A percentile compares a stretch with the other conserved stretches of the same genome.
phyloP scores from a whole-genome alignment of 2,329 filamentous ascomycete genomes.

The Incumbomyces delicatus region DNA sequence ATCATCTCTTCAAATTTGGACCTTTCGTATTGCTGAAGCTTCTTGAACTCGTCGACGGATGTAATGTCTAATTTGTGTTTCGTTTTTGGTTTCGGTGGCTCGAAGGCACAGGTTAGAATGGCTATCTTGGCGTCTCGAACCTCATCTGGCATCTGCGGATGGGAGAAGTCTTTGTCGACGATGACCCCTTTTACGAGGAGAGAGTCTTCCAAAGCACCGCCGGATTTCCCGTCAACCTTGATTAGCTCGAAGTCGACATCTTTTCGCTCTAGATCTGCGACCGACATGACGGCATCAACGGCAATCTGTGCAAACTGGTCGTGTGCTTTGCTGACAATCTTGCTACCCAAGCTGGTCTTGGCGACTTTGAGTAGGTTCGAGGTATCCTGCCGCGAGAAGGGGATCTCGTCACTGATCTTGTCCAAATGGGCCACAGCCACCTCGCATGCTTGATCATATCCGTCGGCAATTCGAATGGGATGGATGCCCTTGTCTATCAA shows the following conservation, averaged over 20 bases:
- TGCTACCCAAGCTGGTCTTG: constrained; percentile 90
- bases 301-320: constrained; percentile 97
- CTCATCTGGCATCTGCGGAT: constrained; percentile 96
- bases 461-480: constrained; percentile 95
- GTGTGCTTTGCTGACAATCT: constrained; percentile 98
- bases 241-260: constrained; percentile 99
- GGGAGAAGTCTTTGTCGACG: constrained; percentile 98
- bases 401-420: constrained; percentile 80
- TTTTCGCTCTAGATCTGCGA: constrained; percentile 89
- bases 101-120: constrained; percentile 94
- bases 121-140: constrained; percentile 93
- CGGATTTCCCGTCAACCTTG: constrained; percentile 98
- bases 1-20: constrained; percentile 99
- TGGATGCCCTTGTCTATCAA: constrained; percentile 99
- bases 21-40: constrained; percentile 88
- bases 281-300: constrained; percentile 90
- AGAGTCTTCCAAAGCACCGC: constrained; percentile 84
- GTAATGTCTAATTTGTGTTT: constrained; percentile 99
- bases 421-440: constrained; percentile 90
- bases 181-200: constrained; percentile 95
- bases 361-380: constrained; percentile 88
- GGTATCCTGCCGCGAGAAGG: constrained; percentile 71
- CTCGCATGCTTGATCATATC: constrained; percentile 95
- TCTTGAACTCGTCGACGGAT: constrained; percentile 95
- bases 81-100: constrained; percentile 98